Evolutionary conservation across 108 stramenopile species (phyloP).

Genomic region (Cyclotella distinguenda): DNA sequence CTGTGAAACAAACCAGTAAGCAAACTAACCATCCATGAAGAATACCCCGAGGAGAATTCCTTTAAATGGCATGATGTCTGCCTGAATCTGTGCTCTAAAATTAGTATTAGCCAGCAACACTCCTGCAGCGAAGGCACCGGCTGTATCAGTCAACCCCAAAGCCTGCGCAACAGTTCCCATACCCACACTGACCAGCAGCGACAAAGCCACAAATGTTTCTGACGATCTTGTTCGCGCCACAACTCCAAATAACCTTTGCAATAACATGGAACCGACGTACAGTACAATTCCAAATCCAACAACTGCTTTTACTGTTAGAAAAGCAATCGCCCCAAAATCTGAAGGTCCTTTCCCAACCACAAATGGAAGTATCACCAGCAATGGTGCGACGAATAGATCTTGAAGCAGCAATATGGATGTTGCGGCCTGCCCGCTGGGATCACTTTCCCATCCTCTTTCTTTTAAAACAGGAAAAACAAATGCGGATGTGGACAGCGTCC

Average conservation of each 20-base stretch:
- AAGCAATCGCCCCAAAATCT: conserved; percentile 57
- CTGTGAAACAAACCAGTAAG: neutral
- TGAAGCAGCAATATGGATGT: conserved; percentile 67
- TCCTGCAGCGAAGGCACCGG: conserved; percentile 84
- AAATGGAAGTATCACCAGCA: conserved; percentile 66
- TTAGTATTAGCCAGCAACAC: conserved; percentile 71
- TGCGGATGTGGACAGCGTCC: conserved; percentile 67
- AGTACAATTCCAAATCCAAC: conserved; percentile 67
- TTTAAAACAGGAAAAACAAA: conserved; percentile 75
- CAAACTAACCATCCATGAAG: conserved; percentile 55
- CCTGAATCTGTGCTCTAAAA: conserved; percentile 77
- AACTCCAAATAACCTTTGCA: conserved; percentile 49
- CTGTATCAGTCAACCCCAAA: conserved; percentile 68
- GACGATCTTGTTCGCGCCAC: conserved; percentile 61
- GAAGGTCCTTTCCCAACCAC: conserved; percentile 58
- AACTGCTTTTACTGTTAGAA: conserved; percentile 66
- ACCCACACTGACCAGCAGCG: conserved; percentile 63
- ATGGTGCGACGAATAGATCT: conserved; percentile 75
- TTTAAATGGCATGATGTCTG: conserved; percentile 76
- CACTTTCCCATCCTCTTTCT: conserved; percentile 67
- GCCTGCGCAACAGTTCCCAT: conserved; percentile 65
- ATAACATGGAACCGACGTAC: conserved; percentile 49
- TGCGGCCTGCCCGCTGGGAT: conserved; percentile 59
- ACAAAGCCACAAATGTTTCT: conserved; percentile 77
- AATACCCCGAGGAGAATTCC: conserved; percentile 76